Conservation (phyloP, 2,329 filamentous ascomycete genomes). For the Esteya vermicola region DNA sequence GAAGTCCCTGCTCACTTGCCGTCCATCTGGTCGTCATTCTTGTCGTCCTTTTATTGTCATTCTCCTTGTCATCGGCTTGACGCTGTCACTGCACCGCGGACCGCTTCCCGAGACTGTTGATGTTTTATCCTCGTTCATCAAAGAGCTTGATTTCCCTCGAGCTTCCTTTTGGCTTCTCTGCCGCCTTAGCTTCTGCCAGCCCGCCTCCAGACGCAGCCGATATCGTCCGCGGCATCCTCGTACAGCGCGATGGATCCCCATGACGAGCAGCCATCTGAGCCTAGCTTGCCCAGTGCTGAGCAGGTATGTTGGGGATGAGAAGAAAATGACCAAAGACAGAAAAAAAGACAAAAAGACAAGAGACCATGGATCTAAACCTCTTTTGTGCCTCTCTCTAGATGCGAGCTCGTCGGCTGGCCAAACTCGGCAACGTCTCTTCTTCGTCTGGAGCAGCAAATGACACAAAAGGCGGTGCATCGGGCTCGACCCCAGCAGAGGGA, state of each 20-base stretch:
- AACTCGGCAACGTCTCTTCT: constrained; percentile 22
- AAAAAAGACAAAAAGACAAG: background rate
- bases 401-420: constrained; percentile 21
- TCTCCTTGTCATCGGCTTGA: no score
- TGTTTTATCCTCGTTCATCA: no score
- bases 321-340: background rate
- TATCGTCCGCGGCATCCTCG: background rate
- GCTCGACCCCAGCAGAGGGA: constrained; percentile 1
- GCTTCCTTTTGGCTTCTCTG: background rate
- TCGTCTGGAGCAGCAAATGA: constrained; percentile 5
- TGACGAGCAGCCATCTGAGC: constrained; percentile 20
- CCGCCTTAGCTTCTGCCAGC: background rate
- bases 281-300: constrained; percentile 12
- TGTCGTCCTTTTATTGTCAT: no score
- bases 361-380: background rate
- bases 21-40: no score
- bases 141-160: no score
- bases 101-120: no score
- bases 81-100: no score
- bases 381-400: constrained; percentile 7
- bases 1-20: no score
- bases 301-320: constrained; percentile 8
- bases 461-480: no score
- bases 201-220: background rate
- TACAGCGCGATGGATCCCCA: constrained; percentile 29